phyloP scores from a whole-genome alignment of 202 grass and related monocot species.

The Digitaria exilis region DNA sequence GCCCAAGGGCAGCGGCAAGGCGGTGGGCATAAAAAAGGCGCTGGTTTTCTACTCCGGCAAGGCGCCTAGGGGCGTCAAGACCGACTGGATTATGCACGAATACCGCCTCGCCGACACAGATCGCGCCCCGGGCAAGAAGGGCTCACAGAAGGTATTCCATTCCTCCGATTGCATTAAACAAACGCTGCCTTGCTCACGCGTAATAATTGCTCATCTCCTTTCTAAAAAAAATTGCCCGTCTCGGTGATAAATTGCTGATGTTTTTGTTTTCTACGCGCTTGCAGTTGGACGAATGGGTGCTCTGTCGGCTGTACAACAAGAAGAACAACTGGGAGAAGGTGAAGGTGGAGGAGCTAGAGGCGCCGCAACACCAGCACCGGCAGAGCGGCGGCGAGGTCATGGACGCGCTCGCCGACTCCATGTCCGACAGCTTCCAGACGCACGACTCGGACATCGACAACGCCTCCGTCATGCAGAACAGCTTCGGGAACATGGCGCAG shows the following conservation, averaged over 20 bases:
- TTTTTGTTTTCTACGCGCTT: neutral
- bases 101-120: constrained; percentile 67
- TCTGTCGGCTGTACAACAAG: constrained; percentile 91
- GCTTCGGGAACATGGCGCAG: constrained; percentile 38
- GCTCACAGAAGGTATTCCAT: constrained; percentile 66
- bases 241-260: neutral
- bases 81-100: constrained; percentile 97
- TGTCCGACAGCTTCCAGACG: constrained; percentile 63
- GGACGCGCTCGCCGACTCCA: constrained; percentile 42
- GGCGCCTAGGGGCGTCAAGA: constrained; percentile 76
- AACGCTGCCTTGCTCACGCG: too few species aligned
- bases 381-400: constrained; percentile 52
- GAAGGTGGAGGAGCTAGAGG: constrained; percentile 37
- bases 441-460: constrained; percentile 63
- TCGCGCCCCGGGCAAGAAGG: constrained; percentile 66
- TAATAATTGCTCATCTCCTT: too few species aligned
- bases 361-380: constrained; percentile 23
- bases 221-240: too few species aligned
- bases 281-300: constrained; percentile 86
- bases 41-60: constrained; percentile 88
- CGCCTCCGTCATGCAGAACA: constrained; percentile 18
- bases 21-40: constrained; percentile 80
- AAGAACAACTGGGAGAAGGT: constrained; percentile 88
- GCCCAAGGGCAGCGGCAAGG: constrained; percentile 42
- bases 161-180: too few species aligned